Conservation (phyloP, 208 protist species). For the Balamuthia mandrillaris region DNA sequence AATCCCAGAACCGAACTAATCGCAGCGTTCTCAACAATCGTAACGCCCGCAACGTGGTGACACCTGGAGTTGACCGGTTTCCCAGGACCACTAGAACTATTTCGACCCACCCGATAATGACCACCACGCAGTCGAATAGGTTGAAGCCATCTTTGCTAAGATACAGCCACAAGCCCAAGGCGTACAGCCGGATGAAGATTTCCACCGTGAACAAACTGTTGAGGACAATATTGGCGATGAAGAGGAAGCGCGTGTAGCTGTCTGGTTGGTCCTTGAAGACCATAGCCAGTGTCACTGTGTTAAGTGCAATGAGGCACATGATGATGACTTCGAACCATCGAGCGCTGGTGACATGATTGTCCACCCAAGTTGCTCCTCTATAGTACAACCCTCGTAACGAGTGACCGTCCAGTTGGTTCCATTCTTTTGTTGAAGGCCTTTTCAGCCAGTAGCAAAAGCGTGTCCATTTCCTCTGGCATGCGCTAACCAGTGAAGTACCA, state of each 20-base stretch:
- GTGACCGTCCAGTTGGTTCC: too few relatives aligned
- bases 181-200: conserved; percentile 39
- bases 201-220: conserved; percentile 60
- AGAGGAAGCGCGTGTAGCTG: neutral
- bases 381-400: too few relatives aligned
- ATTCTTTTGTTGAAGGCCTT: neutral
- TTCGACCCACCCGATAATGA: conserved; percentile 35
- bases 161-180: conserved; percentile 9
- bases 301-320: conserved; percentile 46
- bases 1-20: conserved; percentile 44
- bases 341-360: too few relatives aligned
- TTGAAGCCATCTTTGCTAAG: conserved; percentile 42
- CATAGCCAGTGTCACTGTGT: conserved; percentile 70
- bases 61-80: neutral
- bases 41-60: conserved; percentile 74
- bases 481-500: neutral
- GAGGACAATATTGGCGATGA: conserved; percentile 54
- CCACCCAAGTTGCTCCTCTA: too few relatives aligned
- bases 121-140: conserved; percentile 47
- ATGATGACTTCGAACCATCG: conserved; percentile 43
- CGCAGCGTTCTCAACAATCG: conserved; percentile 54
- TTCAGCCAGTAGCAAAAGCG: neutral
- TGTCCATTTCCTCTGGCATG: neutral
- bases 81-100: conserved; percentile 41
- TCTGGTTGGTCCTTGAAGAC: conserved; percentile 46